Evolutionary conservation across 2,329 filamentous ascomycete genomes (phyloP).

Genomic region (Arthrocladium fulminans): DNA sequence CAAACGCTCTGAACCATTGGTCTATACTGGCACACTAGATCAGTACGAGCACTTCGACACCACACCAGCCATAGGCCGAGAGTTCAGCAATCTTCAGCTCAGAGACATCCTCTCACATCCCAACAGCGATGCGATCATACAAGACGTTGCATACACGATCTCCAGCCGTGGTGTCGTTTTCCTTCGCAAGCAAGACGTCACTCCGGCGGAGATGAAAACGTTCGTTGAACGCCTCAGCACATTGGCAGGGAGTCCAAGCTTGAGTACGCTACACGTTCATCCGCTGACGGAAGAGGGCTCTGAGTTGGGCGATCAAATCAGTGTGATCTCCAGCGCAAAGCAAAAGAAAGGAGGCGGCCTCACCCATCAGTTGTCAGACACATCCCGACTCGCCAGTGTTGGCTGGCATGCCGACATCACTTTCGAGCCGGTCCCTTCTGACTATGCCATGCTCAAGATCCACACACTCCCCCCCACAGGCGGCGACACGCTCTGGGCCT

Average conservation of each 20-base stretch:
- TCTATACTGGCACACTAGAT: slow-evolving; percentile 35
- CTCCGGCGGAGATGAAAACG: slow-evolving; percentile 57
- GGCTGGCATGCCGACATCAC: slow-evolving; percentile 54
- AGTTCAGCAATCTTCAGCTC: slow-evolving; percentile 37
- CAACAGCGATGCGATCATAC: slow-evolving; percentile 56
- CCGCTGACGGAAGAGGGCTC: slow-evolving; percentile 48
- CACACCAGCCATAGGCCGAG: slow-evolving; percentile 44
- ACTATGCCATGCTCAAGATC: slow-evolving; percentile 55
- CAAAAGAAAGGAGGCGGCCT: slow-evolving; percentile 39
- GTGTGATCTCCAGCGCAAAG: slow-evolving; percentile 52
- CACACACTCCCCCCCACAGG: slow-evolving; percentile 49
- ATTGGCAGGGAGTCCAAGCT: slow-evolving; percentile 49
- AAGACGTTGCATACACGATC: slow-evolving; percentile 60
- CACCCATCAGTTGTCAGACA: slow-evolving; percentile 27
- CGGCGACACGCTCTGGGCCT: slow-evolving; percentile 56
- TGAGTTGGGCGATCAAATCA: slow-evolving; percentile 52
- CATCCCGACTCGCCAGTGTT: slow-evolving; percentile 35
- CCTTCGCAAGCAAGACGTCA: slow-evolving; percentile 56
- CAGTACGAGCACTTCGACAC: slow-evolving; percentile 40
- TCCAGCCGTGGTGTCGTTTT: slow-evolving; percentile 62
- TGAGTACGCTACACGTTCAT: slow-evolving; percentile 53
- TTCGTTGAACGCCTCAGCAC: slow-evolving; percentile 53
- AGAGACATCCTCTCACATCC: slow-evolving; percentile 45
- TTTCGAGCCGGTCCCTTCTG: slow-evolving; percentile 55
- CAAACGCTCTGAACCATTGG: slow-evolving; percentile 26